These are phyloP conservation scores for Mariannaea sp. DNA, from an alignment of 2,329 filamentous ascomycete species.

Conservation along the genomic window DNA sequence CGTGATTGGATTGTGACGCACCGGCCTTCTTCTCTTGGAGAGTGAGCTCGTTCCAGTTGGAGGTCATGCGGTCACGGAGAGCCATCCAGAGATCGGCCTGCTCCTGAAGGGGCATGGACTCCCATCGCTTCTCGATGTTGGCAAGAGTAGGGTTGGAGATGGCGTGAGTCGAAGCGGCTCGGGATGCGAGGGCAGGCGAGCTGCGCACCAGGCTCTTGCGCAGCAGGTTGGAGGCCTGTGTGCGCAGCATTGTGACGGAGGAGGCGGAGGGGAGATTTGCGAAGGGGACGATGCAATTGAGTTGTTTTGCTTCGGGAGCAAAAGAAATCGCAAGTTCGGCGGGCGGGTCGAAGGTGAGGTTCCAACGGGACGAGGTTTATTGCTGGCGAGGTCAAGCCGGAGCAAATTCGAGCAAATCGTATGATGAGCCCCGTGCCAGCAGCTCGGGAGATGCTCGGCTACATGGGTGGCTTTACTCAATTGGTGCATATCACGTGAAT, in stretches of 20 bases:
- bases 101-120: constrained; percentile 96
- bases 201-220: constrained; percentile 54
- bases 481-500: constrained; percentile 24
- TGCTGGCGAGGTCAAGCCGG: constrained; percentile 28
- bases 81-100: constrained; percentile 99
- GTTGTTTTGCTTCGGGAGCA: constrained; percentile 32
- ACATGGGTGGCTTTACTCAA: constrained; percentile 18
- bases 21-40: constrained; percentile 98
- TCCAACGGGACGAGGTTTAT: constrained; percentile 34
- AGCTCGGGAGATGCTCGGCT: constrained; percentile 34
- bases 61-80: constrained; percentile 98
- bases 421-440: constrained; percentile 36
- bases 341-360: constrained; percentile 30
- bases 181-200: constrained; percentile 54
- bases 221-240: constrained; percentile 57
- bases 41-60: constrained; percentile 93
- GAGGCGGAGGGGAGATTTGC: constrained; percentile 20
- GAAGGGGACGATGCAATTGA: constrained; percentile 42
- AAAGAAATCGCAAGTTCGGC: constrained; percentile 17
- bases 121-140: constrained; percentile 99
- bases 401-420: constrained; percentile 39
- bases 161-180: constrained; percentile 76
- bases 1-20: constrained; percentile 58
- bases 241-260: constrained; percentile 57
- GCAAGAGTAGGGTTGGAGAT: constrained; percentile 97